These are phyloP conservation scores for Ophiostoma quercus DNA, from an alignment of 2,329 filamentous ascomycete genomes.

Conservation along the genomic window DNA sequence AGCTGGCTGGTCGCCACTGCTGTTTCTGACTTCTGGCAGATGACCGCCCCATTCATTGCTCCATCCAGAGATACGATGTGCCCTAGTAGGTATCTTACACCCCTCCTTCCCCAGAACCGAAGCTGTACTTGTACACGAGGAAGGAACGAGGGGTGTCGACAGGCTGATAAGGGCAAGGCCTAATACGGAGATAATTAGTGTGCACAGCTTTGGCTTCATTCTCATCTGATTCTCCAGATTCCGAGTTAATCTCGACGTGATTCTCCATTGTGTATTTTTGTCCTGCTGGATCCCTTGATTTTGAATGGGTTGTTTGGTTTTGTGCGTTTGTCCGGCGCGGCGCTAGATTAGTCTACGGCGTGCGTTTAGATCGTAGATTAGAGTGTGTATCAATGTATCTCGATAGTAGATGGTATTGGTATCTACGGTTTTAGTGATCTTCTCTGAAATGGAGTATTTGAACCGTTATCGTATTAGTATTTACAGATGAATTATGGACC, in stretches of 20 bases:
- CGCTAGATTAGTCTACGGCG: slow-evolving; percentile 5
- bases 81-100: neutral
- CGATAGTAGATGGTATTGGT: neutral
- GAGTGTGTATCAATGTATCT: slow-evolving; percentile 7
- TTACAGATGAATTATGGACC: neutral
- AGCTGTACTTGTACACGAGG: neutral
- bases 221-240: neutral
- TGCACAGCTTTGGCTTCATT: slow-evolving; percentile 12
- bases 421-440: neutral
- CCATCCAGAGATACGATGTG: too few species aligned
- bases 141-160: neutral
- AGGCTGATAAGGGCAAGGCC: slow-evolving; percentile 13
- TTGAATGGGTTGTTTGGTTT: neutral
- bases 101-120: slow-evolving; percentile 4
- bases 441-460: neutral
- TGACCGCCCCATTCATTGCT: neutral
- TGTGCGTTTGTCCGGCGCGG: slow-evolving; percentile 13
- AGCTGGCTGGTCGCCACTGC: neutral
- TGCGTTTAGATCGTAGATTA: slow-evolving; percentile 7
- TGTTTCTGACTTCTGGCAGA: neutral
- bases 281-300: neutral
- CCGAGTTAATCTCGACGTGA: neutral
- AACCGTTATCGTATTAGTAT: neutral
- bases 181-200: neutral
- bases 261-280: slow-evolving; percentile 8